Base-by-base conservation (phyloP, 192 early-diverging fungal species). In the Glomus cerebriforme region DNA sequence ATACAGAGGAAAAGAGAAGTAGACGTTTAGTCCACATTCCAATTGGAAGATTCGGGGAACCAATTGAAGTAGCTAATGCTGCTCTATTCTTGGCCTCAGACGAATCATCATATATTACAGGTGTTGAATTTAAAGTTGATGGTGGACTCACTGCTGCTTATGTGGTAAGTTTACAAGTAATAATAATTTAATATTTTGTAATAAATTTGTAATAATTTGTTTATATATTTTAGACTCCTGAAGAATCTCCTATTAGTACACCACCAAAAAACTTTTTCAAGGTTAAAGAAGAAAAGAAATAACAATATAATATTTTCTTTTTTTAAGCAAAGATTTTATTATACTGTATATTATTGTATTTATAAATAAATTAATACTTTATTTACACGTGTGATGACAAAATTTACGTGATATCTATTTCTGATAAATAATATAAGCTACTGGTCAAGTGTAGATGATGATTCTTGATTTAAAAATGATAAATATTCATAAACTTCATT, bases 1-100 rank as follows among this genome's bases (percentile, higher is more conserved):
- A 95, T 84, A 93, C 92, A 26, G 90, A 91, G 34, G 95, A 94
- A 66, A 96, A 96, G 88, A 95, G 93, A 85, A 86, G 93, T 64
- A 85, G 93, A 64, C 85, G 95, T 45, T 78, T 95, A 75, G 88
- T 92, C 24, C 94, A 95, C 81, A 89, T 93, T 3, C 94, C 94
- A 45, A 92, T 93, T 86, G 95, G 93, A 24, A 84, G 94, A 69
- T 95, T 95, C 79, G 94, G 90, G 75, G 95, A 96, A 81, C 91
- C 95, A 3, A 94, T 96, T 78, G 95, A 96, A 82, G 90, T 93
- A 82, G 95, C 95, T 35, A 86, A 94, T 73, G 90, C 91, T 8
- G 93, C 89, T 0, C 81, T 96, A n/a, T 96, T 94, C 85, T 82
- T 96, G 70, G 95, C 93, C 2, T 93, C 92, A 49, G 91, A 94